A percentile compares a stretch with the other conserved stretches of the same genome.
phyloP scores from a whole-genome alignment of 768 basidiomycete species.

The Tulasnella sp. region DNA sequence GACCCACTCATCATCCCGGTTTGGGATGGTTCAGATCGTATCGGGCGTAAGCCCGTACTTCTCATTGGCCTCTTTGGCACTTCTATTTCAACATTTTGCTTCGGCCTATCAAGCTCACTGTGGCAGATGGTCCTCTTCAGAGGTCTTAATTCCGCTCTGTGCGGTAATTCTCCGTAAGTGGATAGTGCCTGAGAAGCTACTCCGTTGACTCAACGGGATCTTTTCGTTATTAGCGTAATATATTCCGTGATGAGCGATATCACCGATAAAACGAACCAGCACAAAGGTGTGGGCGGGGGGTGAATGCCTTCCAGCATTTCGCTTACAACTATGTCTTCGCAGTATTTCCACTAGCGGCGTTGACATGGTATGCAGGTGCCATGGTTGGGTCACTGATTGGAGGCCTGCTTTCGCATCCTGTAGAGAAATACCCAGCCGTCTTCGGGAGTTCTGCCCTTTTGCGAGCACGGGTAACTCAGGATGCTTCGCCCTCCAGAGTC shows the following conservation, averaged over 20 bases:
- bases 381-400: slow-evolving; percentile 34
- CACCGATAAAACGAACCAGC: slow-evolving; percentile 60
- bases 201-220: too few species aligned
- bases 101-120: slow-evolving; percentile 22
- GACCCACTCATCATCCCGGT: slow-evolving; percentile 34
- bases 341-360: neutral
- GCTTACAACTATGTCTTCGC: neutral
- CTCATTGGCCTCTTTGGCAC: slow-evolving; percentile 27
- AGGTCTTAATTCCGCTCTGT: slow-evolving; percentile 7
- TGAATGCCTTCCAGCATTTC: too few species aligned
- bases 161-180: slow-evolving; percentile 22
- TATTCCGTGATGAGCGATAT: slow-evolving; percentile 62
- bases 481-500: too few species aligned
- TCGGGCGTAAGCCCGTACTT: slow-evolving; percentile 32
- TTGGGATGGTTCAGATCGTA: neutral
- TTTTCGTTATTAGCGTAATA: slow-evolving; percentile 31
- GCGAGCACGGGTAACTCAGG: too few species aligned
- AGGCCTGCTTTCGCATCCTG: too few species aligned
- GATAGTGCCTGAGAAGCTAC: too few species aligned
- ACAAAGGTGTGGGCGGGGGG: slow-evolving; percentile 35
- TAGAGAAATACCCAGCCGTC: too few species aligned
- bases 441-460: too few species aligned
- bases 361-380: neutral
- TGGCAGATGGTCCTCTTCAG: neutral
- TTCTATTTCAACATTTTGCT: slow-evolving; percentile 18